phyloP scores from a whole-genome alignment of 2,329 filamentous ascomycete species.

The Geosmithia morbida region DNA sequence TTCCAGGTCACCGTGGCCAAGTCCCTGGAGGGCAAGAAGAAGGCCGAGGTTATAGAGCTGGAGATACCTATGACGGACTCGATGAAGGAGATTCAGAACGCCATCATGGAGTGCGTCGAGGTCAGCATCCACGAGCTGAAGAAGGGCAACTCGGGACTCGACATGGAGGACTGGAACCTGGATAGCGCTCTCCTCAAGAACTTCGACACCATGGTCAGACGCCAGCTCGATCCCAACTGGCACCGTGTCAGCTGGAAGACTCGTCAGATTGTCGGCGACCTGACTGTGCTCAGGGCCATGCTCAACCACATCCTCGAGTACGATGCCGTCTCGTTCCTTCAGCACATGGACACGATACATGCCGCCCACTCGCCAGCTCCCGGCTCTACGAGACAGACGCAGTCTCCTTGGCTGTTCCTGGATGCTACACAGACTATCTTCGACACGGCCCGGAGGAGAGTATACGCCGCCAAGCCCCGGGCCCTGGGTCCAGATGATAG shows the following conservation, averaged over 20 bases:
- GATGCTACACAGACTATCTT: conserved; percentile 94
- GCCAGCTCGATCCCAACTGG: conserved; percentile 93
- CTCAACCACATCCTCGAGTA: conserved; percentile 72
- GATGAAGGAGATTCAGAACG: conserved; percentile 88
- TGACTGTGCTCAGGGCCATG: conserved; percentile 70
- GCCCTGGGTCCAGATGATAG: conserved; percentile 29
- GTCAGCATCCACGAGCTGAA: conserved; percentile 87
- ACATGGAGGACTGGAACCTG: conserved; percentile 94
- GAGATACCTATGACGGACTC: conserved; percentile 91
- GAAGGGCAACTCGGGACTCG: conserved; percentile 76
- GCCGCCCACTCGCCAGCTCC: conserved; percentile 80
- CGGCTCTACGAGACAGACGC: conserved; percentile 73
- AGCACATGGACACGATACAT: conserved; percentile 87
- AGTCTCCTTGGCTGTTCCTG: conserved; percentile 91
- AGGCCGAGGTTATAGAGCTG: conserved; percentile 92
- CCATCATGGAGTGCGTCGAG: conserved; percentile 91
- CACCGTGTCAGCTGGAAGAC: conserved; percentile 93
- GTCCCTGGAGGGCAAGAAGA: conserved; percentile 80
- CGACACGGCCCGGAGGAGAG: conserved; percentile 72
- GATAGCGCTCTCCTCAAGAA: conserved; percentile 86
- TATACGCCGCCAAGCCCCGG: conserved; percentile 60
- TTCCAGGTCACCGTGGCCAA: conserved; percentile 86
- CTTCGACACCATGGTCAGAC: conserved; percentile 77
- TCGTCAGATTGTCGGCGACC: conserved; percentile 81
- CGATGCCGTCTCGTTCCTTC: conserved; percentile 81